Evolutionary conservation across 768 basidiomycete genomes (phyloP).

Genomic region (Russula lepida): DNA sequence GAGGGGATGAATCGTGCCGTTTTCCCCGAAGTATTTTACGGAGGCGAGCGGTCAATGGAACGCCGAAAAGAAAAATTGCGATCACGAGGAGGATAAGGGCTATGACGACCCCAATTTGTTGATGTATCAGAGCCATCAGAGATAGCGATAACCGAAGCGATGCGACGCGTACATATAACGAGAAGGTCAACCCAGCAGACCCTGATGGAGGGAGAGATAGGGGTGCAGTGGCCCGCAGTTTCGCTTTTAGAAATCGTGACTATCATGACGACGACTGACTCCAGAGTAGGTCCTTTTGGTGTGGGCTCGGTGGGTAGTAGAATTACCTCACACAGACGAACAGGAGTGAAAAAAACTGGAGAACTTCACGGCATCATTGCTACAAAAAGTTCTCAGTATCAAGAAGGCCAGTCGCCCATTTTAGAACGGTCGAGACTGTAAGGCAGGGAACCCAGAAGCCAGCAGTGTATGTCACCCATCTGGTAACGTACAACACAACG

Average conservation of each 20-base stretch:
- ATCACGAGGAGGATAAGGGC: conserved; percentile 21
- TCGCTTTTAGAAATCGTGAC: conserved; percentile 6
- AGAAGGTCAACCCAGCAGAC: conserved; percentile 20
- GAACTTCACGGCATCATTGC: neutral
- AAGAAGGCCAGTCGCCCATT: neutral
- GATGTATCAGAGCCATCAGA: neutral
- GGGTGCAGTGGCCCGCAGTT: neutral
- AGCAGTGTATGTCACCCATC: neutral
- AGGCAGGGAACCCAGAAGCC: neutral
- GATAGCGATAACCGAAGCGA: neutral
- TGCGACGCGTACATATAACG: conserved; percentile 20
- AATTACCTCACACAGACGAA: neutral
- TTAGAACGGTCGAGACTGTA: neutral
- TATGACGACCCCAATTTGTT: conserved; percentile 2
- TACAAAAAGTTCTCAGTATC: neutral
- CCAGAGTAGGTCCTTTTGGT: neutral
- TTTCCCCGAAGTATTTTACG: conserved; percentile 13
- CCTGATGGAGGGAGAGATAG: conserved; percentile 6
- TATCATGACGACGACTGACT: too few species aligned
- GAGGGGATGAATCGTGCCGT: neutral
- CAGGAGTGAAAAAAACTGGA: neutral
- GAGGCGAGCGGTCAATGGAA: conserved; percentile 20
- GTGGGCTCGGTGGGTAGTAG: neutral
- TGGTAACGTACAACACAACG: neutral
- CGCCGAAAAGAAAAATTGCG: conserved; percentile 22